phyloP scores from a whole-genome alignment of 352 stramenopile species.

The Globisporangium ultimum region DNA sequence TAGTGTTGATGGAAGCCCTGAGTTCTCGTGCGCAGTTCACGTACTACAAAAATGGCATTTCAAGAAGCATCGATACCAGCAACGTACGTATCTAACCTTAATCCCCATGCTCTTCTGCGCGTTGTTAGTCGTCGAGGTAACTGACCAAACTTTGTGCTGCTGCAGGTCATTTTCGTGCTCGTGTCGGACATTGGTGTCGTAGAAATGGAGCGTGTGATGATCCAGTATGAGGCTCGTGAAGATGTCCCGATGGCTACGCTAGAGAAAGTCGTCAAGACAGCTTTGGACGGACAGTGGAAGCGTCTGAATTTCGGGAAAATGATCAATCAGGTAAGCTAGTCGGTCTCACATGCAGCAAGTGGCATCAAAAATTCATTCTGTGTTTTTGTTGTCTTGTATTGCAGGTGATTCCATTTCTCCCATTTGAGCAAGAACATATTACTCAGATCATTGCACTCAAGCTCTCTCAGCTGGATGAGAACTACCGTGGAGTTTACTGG shows the following conservation, averaged over 20 bases:
- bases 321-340: slow-evolving; percentile 60
- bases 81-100: slow-evolving; percentile 33
- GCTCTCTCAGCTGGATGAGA: slow-evolving; percentile 63
- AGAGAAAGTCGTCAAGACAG: slow-evolving; percentile 73
- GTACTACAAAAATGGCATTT: slow-evolving; percentile 69
- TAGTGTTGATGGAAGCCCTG: slow-evolving; percentile 77
- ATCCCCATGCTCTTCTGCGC: too few species aligned
- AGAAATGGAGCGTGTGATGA: slow-evolving; percentile 83
- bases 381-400: neutral
- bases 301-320: slow-evolving; percentile 89
- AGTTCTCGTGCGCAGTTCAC: slow-evolving; percentile 66
- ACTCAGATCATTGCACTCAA: slow-evolving; percentile 81
- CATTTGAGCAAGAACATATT: slow-evolving; percentile 83
- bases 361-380: neutral
- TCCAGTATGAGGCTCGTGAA: slow-evolving; percentile 71
- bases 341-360: neutral
- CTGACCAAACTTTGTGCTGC: too few species aligned
- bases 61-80: slow-evolving; percentile 64
- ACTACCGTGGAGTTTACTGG: slow-evolving; percentile 79
- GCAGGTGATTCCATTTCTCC: slow-evolving; percentile 85
- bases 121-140: too few species aligned
- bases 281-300: slow-evolving; percentile 83
- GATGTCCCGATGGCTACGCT: slow-evolving; percentile 58
- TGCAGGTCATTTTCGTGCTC: slow-evolving; percentile 83
- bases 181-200: slow-evolving; percentile 86